Evolutionary conservation across 257 asterid species (phyloP), one percentile per base, ranked within the genome.

Genomic region (Striga asiatica): DNA sequence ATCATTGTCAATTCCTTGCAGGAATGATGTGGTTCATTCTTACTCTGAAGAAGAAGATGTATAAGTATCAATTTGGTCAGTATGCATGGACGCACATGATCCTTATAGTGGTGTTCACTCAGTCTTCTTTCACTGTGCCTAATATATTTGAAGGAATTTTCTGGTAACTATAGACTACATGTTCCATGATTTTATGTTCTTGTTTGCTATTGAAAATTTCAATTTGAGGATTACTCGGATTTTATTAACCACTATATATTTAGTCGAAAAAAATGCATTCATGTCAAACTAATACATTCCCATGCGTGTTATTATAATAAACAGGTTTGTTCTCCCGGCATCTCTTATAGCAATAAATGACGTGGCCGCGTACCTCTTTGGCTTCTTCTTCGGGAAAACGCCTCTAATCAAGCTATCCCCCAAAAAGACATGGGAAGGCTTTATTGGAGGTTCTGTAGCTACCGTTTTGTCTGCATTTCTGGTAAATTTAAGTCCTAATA

Each of bases 11-110:
- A 10, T 34, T 12, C 3, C 5, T 60, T 46, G 14, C 77, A 83
- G 93, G 88, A 49, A 21, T 80, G 67, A 61, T 77, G 76, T 77
- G 88, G 88, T 82, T 82, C 66, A 82, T 79, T 61, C 83, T 79
- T 28, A 75, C 85, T 6, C 61, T 82, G 43, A 82, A 82, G 70
- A 73, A 71, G 80, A 80, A 74, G 74, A 79, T 77, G 87, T 74
- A 72, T 74, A 76, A 76, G 75, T 82, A 82, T 66, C 92, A 82
- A 64, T 82, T 79, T 56, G 76, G 81, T 46, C 93, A 79, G 64
- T 82, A 72, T 62, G 82, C 88, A 4, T 82, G 93, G 93, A 77
- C 85, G 23, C 93, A 82, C 73, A 79, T 80, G 88, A 77, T 79
- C 62, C 85, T 82, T 37, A 79, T 79, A 28, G 81, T 77, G 45